Base-by-base conservation (phyloP, 352 stramenopile genomes). In the Blastocystis sp. region DNA sequence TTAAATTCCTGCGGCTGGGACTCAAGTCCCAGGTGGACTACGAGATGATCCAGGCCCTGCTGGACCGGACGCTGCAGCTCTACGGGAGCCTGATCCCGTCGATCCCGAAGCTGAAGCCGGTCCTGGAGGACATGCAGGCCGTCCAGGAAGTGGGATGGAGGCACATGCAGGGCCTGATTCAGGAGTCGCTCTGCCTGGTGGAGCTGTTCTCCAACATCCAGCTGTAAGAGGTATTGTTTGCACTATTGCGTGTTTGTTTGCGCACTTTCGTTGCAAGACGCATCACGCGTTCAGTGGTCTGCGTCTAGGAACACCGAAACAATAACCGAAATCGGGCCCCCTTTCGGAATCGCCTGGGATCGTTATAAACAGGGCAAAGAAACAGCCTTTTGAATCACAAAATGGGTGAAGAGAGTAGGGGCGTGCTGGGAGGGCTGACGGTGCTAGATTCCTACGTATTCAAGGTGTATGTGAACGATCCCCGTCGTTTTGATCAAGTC, bases 131-230 rank as follows among this genome's bases (percentile, higher is more conserved):
- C 21, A 79, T 88, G 21, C 17, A 70, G 38, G 19, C 24, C 28
- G 78, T 65, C 11, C 78, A 88, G 63, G 61, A 71, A 17, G 21
- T 52, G n/a, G 68, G 28, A 11, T 88, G 78, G 78, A 88, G 40
- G 64, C 62, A 65, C n/a, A 76, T 88, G 40, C 64, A 88, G 59
- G 65, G 68, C n/a, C 34, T 88, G 52, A 79, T 79, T 69, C 78
- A 88, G 52, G 45, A 88, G 43, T 76, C 57, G 14, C 45, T 88
- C 24, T 88, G 78, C 24, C 34, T 88, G 45, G 78, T 88, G 11
- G 78, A 88, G 59, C 78, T 88, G 68, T 88, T 88, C 78, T 64
- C 59, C 34, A 88, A 88, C 68, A 34, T 88, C 28, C 78, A 88
- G 68, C 43, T 88, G 65, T 88, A 88, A 77, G 34, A 57, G 66